Base-by-base conservation (phyloP, 345 rosid species). In the Gossypium sturtianum region DNA sequence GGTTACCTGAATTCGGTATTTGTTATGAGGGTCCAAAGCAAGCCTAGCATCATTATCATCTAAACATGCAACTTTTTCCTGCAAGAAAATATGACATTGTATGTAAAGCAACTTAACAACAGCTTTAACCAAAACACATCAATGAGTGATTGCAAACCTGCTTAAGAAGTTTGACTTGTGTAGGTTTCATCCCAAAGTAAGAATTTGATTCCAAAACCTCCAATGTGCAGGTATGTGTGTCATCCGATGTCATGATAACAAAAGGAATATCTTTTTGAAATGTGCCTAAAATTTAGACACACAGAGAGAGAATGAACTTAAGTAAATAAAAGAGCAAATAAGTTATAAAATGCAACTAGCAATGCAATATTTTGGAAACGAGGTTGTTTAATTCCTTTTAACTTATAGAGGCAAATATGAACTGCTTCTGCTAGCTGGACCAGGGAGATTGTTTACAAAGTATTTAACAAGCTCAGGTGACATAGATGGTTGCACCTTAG, bases 61-160 rank as follows among this genome's bases (percentile, higher is more conserved):
- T 80, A 94, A 86, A 78, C 98, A 94, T 71, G 98, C 98, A 86
- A 94, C 98, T 87, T 94, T 94, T 84, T 94, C 98, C 98, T 94
- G 84, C 10, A 76, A 72, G 85, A 5, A 76, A 69, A 72, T 57
- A 27, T 51, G 60, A 19, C 44, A 61, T 52, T 71, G 20, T 3
- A 58, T 0, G 16, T 45, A 61, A 61, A 47, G 49, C 2, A 59
- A 10, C 45, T 73, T 48, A 25, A 11, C 68, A 27, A 71, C 25
- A 38, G 51, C 51, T 19, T 52, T 56, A 62, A 38, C 74, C 25
- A 71, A 38, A 22, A 56, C 49, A 71, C 54, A 69, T 23, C 59
- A 64, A 54, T 61, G 29, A 49, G 44, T 11, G 73, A 71, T 68
- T 56, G 48, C 58, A 52, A 83, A 93, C 99, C 94, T 95, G 99